Base-by-base conservation (phyloP, 2,329 filamentous ascomycete genomes). In the Drechslerella stenobrocha region DNA sequence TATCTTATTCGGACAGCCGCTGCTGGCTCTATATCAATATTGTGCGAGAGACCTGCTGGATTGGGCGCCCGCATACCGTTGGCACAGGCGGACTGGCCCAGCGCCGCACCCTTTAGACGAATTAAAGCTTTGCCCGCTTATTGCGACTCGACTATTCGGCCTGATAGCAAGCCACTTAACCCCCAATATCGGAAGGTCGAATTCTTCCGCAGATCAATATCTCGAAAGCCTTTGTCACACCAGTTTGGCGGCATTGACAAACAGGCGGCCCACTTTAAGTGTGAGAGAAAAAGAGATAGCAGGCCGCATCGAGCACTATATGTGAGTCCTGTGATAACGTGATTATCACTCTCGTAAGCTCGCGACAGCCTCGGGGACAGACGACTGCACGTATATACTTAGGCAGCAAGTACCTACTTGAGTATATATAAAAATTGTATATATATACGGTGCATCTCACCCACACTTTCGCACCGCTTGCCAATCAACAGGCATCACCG, bases 161-260 rank as follows among this genome's bases (percentile, higher is more conserved):
- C 46, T 55, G 53, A 66, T 66, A 67, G 55, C 55, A 67, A 67
- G 63, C 63, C 63, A 67, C 63, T 47, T 67, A 67, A 67, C 23
- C 53, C 52, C 63, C 63, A 67, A 67, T 67, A 53, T 67, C 63
- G 63, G 63, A 67, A 67, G 63, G 63, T 67, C 63, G 56, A 67
- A 60, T 55, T 67, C 59, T 67, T 55, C 63, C 63, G 63, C 37
- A 42, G 37, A 59, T 50, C 44, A 48, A 32, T 24, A 24, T 35
- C 45, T 35, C 22, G 9, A 47, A 59, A 46, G 55, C 52, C 53
- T 58, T 66, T 52, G 52, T 66, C 7, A 42, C 37, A 37, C 47
- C 18, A 40, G 30, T 65, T 65, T 42, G 58, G 45, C 48, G 61
- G 57, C 44, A 37, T 26, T 56, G 40, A 23, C 28, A 37, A 26